These are phyloP conservation scores for Tephrocybe sp. DNA, from an alignment of 768 basidiomycete genomes.

Conservation along the genomic window DNA sequence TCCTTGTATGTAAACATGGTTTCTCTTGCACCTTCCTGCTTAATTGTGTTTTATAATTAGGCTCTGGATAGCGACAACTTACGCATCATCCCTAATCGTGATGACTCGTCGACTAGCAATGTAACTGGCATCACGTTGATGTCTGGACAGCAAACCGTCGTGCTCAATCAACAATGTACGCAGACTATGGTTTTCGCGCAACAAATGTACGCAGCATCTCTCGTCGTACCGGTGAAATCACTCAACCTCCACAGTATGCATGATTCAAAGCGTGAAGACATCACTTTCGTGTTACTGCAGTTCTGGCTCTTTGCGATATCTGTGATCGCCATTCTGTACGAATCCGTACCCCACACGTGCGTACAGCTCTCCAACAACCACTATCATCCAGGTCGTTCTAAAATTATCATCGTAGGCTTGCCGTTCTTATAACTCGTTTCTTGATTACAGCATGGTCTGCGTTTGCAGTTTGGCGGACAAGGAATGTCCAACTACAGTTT, in stretches of 20 bases:
- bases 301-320: conserved; percentile 55
- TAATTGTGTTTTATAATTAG: too few species aligned
- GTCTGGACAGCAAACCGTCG: conserved; percentile 13
- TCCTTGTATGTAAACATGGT: too few species aligned
- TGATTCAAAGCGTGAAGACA: conserved; percentile 45
- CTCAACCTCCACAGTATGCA: conserved; percentile 29
- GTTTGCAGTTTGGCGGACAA: conserved; percentile 49
- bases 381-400: not conserved
- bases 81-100: not conserved
- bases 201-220: conserved; percentile 36
- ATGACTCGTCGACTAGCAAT: conserved; percentile 4
- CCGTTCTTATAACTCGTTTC: conserved; percentile 45
- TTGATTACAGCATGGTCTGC: conserved; percentile 48
- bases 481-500: conserved; percentile 30
- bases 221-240: not conserved
- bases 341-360: conserved; percentile 56
- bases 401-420: conserved; percentile 36
- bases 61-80: not conserved
- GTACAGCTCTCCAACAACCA: conserved; percentile 12
- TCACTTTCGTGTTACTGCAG: conserved; percentile 45
- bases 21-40: too few species aligned
- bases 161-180: conserved; percentile 39
- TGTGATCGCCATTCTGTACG: conserved; percentile 44
- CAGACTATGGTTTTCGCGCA: conserved; percentile 41
- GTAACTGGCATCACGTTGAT: conserved; percentile 26